Conservation (phyloP, 2,329 filamentous ascomycete species). For the Drechslera avenae region DNA sequence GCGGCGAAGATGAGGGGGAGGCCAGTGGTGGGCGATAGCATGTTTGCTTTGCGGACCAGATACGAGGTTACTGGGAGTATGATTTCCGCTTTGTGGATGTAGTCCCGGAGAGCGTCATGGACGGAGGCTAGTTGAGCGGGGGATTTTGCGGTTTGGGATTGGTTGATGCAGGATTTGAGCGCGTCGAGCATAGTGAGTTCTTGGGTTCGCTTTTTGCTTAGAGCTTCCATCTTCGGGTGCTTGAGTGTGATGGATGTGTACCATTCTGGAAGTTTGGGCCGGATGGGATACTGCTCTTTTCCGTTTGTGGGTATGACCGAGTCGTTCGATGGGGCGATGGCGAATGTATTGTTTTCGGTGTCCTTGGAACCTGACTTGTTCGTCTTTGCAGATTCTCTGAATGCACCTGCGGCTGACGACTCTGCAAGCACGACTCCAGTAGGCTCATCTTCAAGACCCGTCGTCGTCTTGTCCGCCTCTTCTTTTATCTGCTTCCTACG, state of each 20-base stretch:
- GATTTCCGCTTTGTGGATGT: conserved; percentile 50
- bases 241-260: conserved; percentile 15
- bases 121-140: conserved; percentile 9
- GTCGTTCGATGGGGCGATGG: not conserved
- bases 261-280: conserved; percentile 15
- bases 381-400: not conserved
- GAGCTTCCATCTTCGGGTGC: not conserved
- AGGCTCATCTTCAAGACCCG: too few species aligned
- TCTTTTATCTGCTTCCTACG: not conserved
- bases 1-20: conserved; percentile 50
- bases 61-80: conserved; percentile 33
- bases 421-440: conserved; percentile 1
- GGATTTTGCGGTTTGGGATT: conserved; percentile 20
- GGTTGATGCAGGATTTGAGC: conserved; percentile 31
- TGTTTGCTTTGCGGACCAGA: conserved; percentile 42
- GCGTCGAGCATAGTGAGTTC: conserved; percentile 21
- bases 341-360: not conserved
- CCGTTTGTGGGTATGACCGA: not conserved
- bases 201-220: conserved; percentile 21
- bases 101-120: conserved; percentile 43
- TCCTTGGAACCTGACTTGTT: not conserved
- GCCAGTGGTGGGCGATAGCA: conserved; percentile 45
- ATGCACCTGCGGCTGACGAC: conserved; percentile 5
- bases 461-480: not conserved
- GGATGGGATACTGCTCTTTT: conserved; percentile 1